Evolutionary conservation across 2,329 filamentous ascomycete species (phyloP), one percentile per base, ranked within the genome.

Genomic region (Aspergillus udagawae): DNA sequence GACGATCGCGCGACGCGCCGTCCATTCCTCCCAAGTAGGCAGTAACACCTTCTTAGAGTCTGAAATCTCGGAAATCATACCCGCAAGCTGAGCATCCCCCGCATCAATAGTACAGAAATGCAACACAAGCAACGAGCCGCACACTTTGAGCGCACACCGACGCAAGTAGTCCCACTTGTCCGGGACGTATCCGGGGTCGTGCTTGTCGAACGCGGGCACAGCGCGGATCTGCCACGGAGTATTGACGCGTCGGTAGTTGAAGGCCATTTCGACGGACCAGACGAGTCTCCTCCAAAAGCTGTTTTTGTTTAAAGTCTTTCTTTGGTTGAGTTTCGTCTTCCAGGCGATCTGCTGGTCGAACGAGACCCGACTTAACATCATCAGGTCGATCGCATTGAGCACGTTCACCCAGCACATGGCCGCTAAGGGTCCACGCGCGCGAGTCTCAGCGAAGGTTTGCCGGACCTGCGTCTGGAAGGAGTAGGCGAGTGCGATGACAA

Each of bases 341-440:
- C 61, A 64, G 2, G 54, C 52, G 1, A 53, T 17, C 42, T 64
- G 63, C 4, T 52, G 56, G 3, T 54, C 55, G 25, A 61, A 60
- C 3, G 57, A 60, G 8, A 61, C 60, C 2, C 62, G 64, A 20
- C 55, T 64, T 8, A 62, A 41, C 2, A 65, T 45, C 0, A 66
- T 41, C 45, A 66, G 25, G 21, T 66, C 64, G 17, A 65, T 50
- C 10, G 57, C 62, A 42, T 65, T 66, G 14, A 66, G 44, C 9
- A 65, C 64, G 8, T 62, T 64, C 28, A 65, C 59, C 64, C 63
- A 65, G 41, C 63, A 63, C 53, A 61, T 65, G 0, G 63, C 62
- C 1, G 54, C 61, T 2, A 65, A 3, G 0, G 64, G 64, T 1
- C 60, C 64, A 2, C 53, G 54, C 3, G 56, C 23, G 9, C 59